A percentile compares a stretch with the other conserved stretches of the same genome.
Evolutionary conservation across 2,329 filamentous ascomycete species (phyloP).

Genomic region (Fusarium lyarnte): DNA sequence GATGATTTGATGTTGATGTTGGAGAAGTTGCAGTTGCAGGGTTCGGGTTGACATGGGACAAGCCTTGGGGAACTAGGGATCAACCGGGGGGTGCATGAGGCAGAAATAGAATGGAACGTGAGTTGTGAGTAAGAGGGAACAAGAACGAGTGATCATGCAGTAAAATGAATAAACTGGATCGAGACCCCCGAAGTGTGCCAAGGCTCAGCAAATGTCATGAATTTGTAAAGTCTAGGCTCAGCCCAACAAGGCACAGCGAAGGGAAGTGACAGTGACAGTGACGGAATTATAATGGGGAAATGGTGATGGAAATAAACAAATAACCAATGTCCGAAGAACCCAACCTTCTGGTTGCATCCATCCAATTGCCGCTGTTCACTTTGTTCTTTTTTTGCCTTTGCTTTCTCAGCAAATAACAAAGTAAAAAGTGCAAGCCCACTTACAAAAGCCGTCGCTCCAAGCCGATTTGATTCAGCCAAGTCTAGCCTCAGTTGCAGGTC

Average conservation of each 20-base stretch:
- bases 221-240: conserved; percentile 22
- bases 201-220: conserved; percentile 19
- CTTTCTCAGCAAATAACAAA: conserved; percentile 10
- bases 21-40: conserved; percentile 25
- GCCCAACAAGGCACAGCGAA: conserved; percentile 20
- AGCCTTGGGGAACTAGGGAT: conserved; percentile 2
- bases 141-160: conserved; percentile 20
- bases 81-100: conserved; percentile 26
- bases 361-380: background rate
- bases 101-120: conserved; percentile 29
- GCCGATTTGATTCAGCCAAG: conserved; percentile 16
- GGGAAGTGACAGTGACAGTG: background rate
- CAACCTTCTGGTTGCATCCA: conserved; percentile 14
- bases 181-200: conserved; percentile 21
- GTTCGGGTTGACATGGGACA: conserved; percentile 24
- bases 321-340: conserved; percentile 10
- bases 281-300: background rate
- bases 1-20: conserved; percentile 34
- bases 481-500: conserved; percentile 8
- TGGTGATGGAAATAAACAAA: conserved; percentile 2
- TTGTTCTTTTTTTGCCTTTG: background rate
- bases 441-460: conserved; percentile 8
- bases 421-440: conserved; percentile 11
- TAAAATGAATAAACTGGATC: conserved; percentile 24
- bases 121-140: conserved; percentile 2